Base-by-base conservation (phyloP, 148 eudicot genomes). In the Rhododendron griersonianum region DNA sequence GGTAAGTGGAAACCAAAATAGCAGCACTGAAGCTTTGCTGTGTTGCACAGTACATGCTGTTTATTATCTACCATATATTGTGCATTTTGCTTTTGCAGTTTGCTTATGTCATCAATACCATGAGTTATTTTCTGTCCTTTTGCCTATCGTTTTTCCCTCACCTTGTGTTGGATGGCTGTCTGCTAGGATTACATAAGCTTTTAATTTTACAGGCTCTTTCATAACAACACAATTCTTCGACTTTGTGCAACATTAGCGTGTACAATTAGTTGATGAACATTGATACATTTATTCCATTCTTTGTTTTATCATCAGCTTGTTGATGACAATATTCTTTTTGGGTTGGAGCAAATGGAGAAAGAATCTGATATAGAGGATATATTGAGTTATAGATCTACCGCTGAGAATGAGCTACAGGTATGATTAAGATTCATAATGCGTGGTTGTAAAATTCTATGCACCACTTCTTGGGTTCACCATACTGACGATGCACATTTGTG, bases 351-450 rank as follows among this genome's bases (percentile, higher is more conserved):
- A 87, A 93, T 97, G 95, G 99, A 97, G 92, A 95, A 93, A 88
- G 93, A 89, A 82, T 88, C 89, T 84, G 98, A 95, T 86, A 83
- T 97, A 84, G 98, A 93, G 83, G 99, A 97, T 88, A 97, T 97
- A 39, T 91, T 97, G 86, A 87, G 83, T 85, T 97, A 93, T 88
- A 92, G 99, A 88, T 91, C 95, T 61, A 83, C 91, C 80, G 98
- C 99, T 85, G 99, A 97, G 87, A 83, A 80, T 83, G 95, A 95
- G 88, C 81, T 97, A 87, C 92, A 97, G 98, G 99, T 97, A 92
- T 86, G 89, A 11, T 28, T 13, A 80, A 81, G 69, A 55, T 16
- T 53, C 7, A 33, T 55, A 18, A 55, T 33, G 16, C 21, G 3
- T 33, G 69, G 35, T 55, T 55, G n/a, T 35, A 30, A 33, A 19